These are phyloP conservation scores for Lentinus tigrinus DNA, from an alignment of 768 basidiomycete species.

Conservation along the genomic window DNA sequence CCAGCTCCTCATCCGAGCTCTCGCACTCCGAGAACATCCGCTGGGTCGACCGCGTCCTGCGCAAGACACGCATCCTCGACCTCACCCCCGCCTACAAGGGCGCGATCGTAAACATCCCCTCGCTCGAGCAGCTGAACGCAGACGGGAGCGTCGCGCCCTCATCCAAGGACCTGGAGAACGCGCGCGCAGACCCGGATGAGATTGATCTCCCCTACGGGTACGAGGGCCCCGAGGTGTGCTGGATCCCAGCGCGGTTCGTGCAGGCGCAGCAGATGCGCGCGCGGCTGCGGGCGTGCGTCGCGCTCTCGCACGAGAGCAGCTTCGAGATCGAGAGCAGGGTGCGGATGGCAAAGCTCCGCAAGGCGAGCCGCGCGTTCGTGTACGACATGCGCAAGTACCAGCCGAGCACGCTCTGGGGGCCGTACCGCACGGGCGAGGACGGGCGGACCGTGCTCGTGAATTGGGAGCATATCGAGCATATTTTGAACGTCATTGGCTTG, in stretches of 20 bases:
- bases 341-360: conserved; percentile 37
- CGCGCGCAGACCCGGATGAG: background rate
- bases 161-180: background rate
- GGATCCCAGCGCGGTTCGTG: background rate
- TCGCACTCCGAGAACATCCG: conserved; percentile 39
- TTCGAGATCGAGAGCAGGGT: conserved; percentile 23
- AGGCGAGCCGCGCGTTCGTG: conserved; percentile 52
- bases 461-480: conserved; percentile 64
- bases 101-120: background rate
- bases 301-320: conserved; percentile 40
- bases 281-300: conserved; percentile 49
- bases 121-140: conserved; percentile 1
- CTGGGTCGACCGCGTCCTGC: conserved; percentile 47
- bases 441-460: conserved; percentile 37
- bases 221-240: background rate
- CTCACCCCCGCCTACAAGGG: background rate
- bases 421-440: conserved; percentile 38
- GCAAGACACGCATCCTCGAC: conserved; percentile 31
- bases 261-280: conserved; percentile 34
- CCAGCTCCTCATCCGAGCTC: background rate
- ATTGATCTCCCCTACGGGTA: background rate
- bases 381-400: conserved; percentile 67
- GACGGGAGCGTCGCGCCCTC: background rate
- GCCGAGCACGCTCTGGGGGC: conserved; percentile 54
- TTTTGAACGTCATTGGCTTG: conserved; percentile 35